Evolutionary conservation across 768 basidiomycete genomes (phyloP).

Genomic region (Tulasnella sp.): DNA sequence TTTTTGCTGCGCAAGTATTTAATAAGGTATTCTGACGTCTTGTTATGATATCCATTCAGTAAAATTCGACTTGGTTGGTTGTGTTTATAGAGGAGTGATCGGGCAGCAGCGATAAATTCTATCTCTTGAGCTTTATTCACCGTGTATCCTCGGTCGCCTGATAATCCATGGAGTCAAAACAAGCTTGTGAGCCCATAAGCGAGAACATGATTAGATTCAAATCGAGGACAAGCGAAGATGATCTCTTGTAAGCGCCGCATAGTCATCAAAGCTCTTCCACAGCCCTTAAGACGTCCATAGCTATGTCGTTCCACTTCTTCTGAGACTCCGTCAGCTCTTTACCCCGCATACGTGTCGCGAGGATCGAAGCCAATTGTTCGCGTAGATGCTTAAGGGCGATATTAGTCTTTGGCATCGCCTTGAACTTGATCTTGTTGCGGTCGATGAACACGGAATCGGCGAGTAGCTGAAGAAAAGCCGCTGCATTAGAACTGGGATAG

Average conservation of each 20-base stretch:
- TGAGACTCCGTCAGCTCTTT: slow-evolving; percentile 48
- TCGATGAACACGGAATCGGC: slow-evolving; percentile 66
- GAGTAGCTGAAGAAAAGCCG: slow-evolving; percentile 38
- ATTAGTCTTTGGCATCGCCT: slow-evolving; percentile 52
- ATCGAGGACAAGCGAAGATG: neutral
- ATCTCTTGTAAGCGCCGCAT: neutral
- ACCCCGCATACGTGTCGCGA: slow-evolving; percentile 55
- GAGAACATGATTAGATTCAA: no score
- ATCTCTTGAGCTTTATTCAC: no score
- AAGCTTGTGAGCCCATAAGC: no score
- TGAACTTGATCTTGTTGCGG: slow-evolving; percentile 71
- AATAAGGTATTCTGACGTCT: no score
- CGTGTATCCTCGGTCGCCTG: no score
- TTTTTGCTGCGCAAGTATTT: no score
- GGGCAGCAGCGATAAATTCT: no score
- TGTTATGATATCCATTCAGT: no score
- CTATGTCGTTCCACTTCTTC: slow-evolving; percentile 58
- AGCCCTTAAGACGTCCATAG: slow-evolving; percentile 42
- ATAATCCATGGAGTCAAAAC: no score
- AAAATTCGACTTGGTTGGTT: no score
- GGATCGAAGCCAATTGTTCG: slow-evolving; percentile 40
- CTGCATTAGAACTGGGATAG: neutral
- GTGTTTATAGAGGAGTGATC: no score
- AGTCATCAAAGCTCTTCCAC: slow-evolving; percentile 2
- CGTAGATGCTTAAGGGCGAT: slow-evolving; percentile 74